Percentiles rank a stretch among this genome's conserved stretches.
These are phyloP conservation scores for Saxophila tyrrhenica DNA, from an alignment of 495 filamentous ascomycete species.

Conservation along the genomic window DNA sequence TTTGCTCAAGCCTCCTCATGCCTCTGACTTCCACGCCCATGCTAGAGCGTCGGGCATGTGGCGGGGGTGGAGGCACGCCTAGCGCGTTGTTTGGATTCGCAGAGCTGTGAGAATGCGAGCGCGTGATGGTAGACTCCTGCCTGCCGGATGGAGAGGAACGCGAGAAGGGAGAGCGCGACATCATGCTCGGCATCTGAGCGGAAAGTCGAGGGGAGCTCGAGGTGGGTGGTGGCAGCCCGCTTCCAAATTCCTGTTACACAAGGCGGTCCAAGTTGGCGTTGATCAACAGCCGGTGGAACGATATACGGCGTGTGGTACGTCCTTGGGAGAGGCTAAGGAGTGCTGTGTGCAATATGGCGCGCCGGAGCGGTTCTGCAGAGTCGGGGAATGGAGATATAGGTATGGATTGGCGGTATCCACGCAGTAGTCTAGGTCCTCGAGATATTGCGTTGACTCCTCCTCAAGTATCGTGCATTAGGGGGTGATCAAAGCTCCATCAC, in stretches of 20 bases:
- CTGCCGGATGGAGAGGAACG: neutral
- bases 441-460: neutral
- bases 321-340: neutral
- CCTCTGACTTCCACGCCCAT: slow-evolving; percentile 1
- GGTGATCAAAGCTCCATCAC: neutral
- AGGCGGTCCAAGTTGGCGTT: neutral
- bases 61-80: neutral
- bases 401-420: no score
- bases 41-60: neutral
- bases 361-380: no score
- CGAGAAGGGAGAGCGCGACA: neutral
- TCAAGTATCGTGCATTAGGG: no score
- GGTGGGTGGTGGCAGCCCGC: neutral
- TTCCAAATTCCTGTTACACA: neutral
- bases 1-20: slow-evolving; percentile 14
- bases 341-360: no score
- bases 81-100: neutral
- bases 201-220: neutral
- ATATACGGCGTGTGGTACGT: neutral
- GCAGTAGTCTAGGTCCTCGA: neutral
- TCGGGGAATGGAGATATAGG: no score
- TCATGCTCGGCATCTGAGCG: neutral
- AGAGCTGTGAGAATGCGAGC: neutral
- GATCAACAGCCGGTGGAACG: neutral
- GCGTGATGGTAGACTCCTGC: slow-evolving; percentile 1